Percentiles rank a stretch among this genome's conserved stretches.
Evolutionary conservation across 768 basidiomycete species (phyloP).

Genomic region (Flagelloscypha sp.): DNA sequence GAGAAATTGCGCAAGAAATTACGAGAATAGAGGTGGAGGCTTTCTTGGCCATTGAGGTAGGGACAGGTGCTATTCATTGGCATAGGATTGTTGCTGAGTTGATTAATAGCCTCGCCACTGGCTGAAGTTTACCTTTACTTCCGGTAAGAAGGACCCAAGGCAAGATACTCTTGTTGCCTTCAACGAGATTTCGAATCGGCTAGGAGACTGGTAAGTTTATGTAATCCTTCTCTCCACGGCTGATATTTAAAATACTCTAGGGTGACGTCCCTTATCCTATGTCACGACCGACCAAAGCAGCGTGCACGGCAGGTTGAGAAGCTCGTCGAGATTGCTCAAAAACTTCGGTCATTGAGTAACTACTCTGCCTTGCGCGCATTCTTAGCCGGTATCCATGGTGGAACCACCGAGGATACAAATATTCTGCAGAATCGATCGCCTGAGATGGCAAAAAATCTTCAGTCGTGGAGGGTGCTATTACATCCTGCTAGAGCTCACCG

Average conservation of each 20-base stretch:
- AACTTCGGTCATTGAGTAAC: conserved; percentile 78
- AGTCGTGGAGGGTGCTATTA: conserved; percentile 80
- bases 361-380: conserved; percentile 90
- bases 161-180: conserved; percentile 67
- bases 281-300: conserved; percentile 67
- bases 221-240: conserved; percentile 1
- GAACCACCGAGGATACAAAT: conserved; percentile 70
- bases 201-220: conserved; percentile 66
- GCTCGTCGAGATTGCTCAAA: conserved; percentile 76
- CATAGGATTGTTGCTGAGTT: conserved; percentile 8
- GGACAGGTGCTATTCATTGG: conserved; percentile 12
- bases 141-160: conserved; percentile 55
- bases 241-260: conserved; percentile 29
- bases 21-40: conserved; percentile 62
- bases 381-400: conserved; percentile 86
- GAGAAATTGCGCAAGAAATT: conserved; percentile 78
- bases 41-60: conserved; percentile 73
- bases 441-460: conserved; percentile 68
- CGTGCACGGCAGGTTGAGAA: conserved; percentile 83
- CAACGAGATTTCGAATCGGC: conserved; percentile 70
- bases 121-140: conserved; percentile 69
- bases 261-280: conserved; percentile 86
- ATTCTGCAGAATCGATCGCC: conserved; percentile 66
- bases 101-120: conserved; percentile 74
- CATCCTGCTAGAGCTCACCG: conserved; percentile 76